Base-by-base conservation (phyloP, 192 early-diverging fungal genomes). In the Diversispora epigaea region DNA sequence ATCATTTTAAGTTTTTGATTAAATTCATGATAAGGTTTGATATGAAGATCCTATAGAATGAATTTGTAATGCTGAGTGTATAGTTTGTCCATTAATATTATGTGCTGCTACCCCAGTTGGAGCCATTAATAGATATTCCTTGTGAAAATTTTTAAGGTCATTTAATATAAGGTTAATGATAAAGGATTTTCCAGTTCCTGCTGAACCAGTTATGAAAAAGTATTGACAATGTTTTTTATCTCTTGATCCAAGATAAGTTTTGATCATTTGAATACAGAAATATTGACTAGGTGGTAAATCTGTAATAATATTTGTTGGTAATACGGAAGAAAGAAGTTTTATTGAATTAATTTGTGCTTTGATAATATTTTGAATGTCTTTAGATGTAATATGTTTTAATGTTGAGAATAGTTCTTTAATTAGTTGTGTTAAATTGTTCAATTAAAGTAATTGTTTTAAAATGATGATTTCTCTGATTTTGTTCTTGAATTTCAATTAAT, bases 51-150 rank as follows among this genome's bases (percentile, higher is more conserved):
- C 55, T 17, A 17, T 5, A 1, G 55, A 8, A 12, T 6, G 5
- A 0, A 56, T 56, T 56, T n/a, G 55, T 12, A 64, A 10, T 39
- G 62, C 25, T 39, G 39, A 68, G 15, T 74, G 50, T 8, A 74
- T 74, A 19, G 73, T 74, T 50, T 62, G 21, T 0, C 60, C 73
- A 21, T 22, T 50, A 39, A 74, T 63, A 22, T 63, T 75, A 32
- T 75, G 47, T 3, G 73, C 73, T 32, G 73, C 73, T 39, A 74
- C 44, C 19, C 73, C 73, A 19, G 73, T 74, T 50, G 46, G 46
- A 74, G 57, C 61, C 21, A 74, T 52, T 50, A 69, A 25, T 52
- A 69, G 40, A 25, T 11, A 69, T 25, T 54, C n/a, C 54, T 50
- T 0, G 1, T 32, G 5, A 12, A 12, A 39, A 12, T 5, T n/a